A percentile compares a stretch with the other conserved stretches of the same genome.
Conservation (phyloP, 1,139 yeast genomes). For the Protomyces inundatus region DNA sequence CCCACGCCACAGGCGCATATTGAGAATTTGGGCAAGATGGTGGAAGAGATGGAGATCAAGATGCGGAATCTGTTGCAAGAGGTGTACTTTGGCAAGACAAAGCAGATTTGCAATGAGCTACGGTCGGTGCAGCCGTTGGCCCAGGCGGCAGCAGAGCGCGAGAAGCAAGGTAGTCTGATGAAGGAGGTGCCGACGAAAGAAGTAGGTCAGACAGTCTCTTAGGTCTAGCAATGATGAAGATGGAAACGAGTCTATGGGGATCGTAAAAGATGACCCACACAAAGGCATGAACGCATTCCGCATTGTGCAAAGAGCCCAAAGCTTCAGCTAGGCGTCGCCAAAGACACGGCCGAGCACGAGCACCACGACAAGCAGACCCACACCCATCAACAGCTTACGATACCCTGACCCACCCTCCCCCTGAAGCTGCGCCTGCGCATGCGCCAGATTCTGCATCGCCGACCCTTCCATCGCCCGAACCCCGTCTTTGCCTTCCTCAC, state of each 20-base stretch:
- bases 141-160: background rate
- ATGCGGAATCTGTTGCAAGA: conserved; percentile 83
- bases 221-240: too few relatives aligned
- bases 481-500: background rate
- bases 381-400: background rate
- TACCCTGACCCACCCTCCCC: background rate
- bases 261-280: too few relatives aligned
- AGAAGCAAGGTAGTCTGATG: conserved; percentile 3
- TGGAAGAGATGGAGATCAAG: conserved; percentile 85
- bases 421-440: background rate
- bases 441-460: background rate
- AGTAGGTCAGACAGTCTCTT: background rate
- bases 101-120: conserved; percentile 73
- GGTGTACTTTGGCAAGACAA: conserved; percentile 91
- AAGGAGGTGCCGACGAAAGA: background rate
- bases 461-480: background rate
- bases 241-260: too few relatives aligned
- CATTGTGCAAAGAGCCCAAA: too few relatives aligned
- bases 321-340: background rate
- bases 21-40: conserved; percentile 73
- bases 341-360: background rate
- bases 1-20: conserved; percentile 58
- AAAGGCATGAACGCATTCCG: too few relatives aligned
- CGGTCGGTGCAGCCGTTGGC: conserved; percentile 44
- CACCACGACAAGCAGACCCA: background rate